A percentile compares a stretch with the other conserved stretches of the same genome.
Conservation (phyloP, 177 flowering plant species). For the Vitis hybrid region DNA sequence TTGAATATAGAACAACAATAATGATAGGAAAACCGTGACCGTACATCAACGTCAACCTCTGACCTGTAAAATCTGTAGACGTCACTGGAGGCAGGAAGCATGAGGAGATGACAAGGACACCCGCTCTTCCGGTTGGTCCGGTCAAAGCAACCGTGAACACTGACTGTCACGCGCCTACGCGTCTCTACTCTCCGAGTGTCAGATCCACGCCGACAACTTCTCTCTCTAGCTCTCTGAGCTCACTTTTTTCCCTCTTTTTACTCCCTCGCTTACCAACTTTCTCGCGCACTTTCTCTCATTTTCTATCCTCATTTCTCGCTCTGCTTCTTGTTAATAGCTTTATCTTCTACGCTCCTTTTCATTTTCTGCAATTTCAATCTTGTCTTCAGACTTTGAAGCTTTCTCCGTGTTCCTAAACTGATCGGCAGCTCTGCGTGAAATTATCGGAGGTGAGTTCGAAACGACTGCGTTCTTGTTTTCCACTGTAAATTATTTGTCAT, state of each 20-base stretch:
- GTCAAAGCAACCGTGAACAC: constrained; percentile 10
- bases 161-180: not conserved
- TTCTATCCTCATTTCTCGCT: not conserved
- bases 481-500: too few species aligned
- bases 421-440: too few species aligned
- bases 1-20: too few species aligned
- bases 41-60: too few species aligned
- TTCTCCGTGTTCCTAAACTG: not conserved
- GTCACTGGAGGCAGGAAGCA: not conserved
- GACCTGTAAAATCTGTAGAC: too few species aligned
- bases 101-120: constrained; percentile 1
- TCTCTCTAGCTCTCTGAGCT: constrained; percentile 1
- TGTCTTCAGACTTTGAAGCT: not conserved
- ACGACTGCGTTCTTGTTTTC: too few species aligned
- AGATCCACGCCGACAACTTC: constrained; percentile 9
- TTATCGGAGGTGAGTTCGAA: not conserved
- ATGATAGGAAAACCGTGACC: too few species aligned
- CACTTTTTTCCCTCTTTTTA: constrained; percentile 14
- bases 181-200: not conserved
- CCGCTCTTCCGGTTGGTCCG: constrained; percentile 16
- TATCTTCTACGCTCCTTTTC: too few species aligned
- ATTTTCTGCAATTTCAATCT: not conserved
- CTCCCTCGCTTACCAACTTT: constrained; percentile 10
- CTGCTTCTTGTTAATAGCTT: not conserved
- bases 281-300: constrained; percentile 3